Conservation (phyloP, 1,284 basidiomycete genomes). For the Apiotrichum gamsii region DNA sequence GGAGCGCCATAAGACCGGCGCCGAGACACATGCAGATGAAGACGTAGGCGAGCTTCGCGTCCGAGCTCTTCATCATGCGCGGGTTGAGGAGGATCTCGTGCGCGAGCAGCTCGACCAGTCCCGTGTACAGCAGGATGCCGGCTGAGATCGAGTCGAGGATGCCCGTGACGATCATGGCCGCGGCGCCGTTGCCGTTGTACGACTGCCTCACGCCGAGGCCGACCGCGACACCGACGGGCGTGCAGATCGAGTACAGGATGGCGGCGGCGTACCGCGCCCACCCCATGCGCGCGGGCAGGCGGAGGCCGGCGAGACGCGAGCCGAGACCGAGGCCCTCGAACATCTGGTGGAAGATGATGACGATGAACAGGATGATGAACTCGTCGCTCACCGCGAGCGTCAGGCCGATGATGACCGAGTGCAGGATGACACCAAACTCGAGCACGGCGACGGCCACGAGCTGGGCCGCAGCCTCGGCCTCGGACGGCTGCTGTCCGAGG, state of each 20-base stretch:
- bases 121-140: conserved; percentile 87
- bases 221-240: conserved; percentile 58
- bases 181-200: conserved; percentile 72
- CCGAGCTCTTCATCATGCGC: conserved; percentile 66
- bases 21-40: conserved; percentile 68
- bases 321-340: conserved; percentile 90
- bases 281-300: conserved; percentile 56
- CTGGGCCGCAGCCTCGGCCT: conserved; percentile 55
- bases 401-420: conserved; percentile 80
- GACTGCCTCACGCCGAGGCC: conserved; percentile 74
- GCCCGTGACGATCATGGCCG: conserved; percentile 72
- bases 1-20: conserved; percentile 72
- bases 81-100: conserved; percentile 88
- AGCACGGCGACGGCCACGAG: conserved; percentile 57
- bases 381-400: conserved; percentile 78
- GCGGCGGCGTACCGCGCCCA: conserved; percentile 64
- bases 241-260: conserved; percentile 67
- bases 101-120: conserved; percentile 79
- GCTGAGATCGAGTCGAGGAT: conserved; percentile 77
- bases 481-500: conserved; percentile 19
- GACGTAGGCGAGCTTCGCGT: conserved; percentile 61
- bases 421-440: conserved; percentile 82
- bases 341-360: conserved; percentile 86
- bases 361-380: conserved; percentile 82
- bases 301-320: conserved; percentile 65